Conservation (phyloP, 179 eudicot genomes). For the Patellifolia procumbens region DNA sequence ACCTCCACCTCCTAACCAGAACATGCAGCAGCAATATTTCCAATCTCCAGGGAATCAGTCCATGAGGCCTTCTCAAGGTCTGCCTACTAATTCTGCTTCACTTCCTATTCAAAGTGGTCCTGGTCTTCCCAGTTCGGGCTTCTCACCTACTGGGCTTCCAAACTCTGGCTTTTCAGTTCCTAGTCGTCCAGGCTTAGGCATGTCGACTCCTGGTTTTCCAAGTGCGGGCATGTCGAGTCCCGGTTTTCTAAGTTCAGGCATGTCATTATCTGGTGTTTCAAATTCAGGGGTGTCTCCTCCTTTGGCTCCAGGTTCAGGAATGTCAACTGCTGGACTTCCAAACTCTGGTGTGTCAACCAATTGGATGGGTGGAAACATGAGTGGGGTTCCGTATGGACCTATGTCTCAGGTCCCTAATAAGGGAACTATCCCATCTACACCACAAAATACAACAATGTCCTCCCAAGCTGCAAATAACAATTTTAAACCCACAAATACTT, state of each 20-base stretch:
- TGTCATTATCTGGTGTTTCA: constrained; percentile 28
- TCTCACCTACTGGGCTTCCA: constrained; percentile 39
- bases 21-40: constrained; percentile 58
- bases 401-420: constrained; percentile 46
- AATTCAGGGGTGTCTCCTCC: constrained; percentile 11
- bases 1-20: constrained; percentile 44
- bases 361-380: constrained; percentile 56
- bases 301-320: constrained; percentile 32
- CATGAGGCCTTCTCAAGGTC: constrained; percentile 62
- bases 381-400: constrained; percentile 46
- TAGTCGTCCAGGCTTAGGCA: constrained; percentile 35
- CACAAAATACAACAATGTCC: constrained; percentile 39
- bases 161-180: constrained; percentile 21
- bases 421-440: constrained; percentile 38
- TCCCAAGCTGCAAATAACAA: constrained; percentile 49
- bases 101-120: constrained; percentile 43
- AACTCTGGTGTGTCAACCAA: constrained; percentile 49
- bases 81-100: constrained; percentile 35
- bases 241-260: constrained; percentile 41
- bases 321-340: constrained; percentile 33
- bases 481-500: constrained; percentile 38
- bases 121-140: constrained; percentile 31
- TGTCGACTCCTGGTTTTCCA: constrained; percentile 27
- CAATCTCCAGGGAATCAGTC: constrained; percentile 59
- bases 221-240: constrained; percentile 23